phyloP scores from a whole-genome alignment of 192 early-diverging fungal genomes.

The Geosiphon pyriformis region DNA sequence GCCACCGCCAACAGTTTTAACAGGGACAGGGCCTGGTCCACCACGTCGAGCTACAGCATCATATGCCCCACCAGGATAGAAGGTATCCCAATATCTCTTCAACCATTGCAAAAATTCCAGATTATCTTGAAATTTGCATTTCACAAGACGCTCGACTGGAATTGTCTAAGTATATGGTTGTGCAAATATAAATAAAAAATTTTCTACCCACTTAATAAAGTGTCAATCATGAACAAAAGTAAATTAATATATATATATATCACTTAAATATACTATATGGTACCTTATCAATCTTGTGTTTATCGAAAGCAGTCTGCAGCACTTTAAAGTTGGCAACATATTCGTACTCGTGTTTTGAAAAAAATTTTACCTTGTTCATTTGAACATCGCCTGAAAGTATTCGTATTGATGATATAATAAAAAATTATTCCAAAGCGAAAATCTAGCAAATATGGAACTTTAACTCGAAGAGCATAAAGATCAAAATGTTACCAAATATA shows the following conservation, averaged over 20 bases:
- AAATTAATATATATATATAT: conserved; percentile 11
- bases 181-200: neutral
- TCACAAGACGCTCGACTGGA: conserved; percentile 84
- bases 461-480: neutral
- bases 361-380: conserved; percentile 88
- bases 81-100: conserved; percentile 88
- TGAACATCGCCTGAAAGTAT: conserved; percentile 63
- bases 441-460: neutral
- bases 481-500: conserved; percentile 48
- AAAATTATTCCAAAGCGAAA: neutral
- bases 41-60: conserved; percentile 72
- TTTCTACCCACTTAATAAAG: too few relatives aligned
- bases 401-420: neutral
- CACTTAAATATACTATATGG: conserved; percentile 1
- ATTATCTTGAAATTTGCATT: conserved; percentile 98
- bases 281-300: conserved; percentile 89
- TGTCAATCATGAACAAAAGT: neutral
- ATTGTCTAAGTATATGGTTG: conserved; percentile 49
- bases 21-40: conserved; percentile 26
- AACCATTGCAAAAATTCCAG: conserved; percentile 97
- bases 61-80: conserved; percentile 78
- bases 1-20: conserved; percentile 36
- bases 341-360: conserved; percentile 93
- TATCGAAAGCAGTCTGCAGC: conserved; percentile 81
- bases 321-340: conserved; percentile 95